These are phyloP conservation scores for Kuraishia hungarica DNA, from an alignment of 805 yeast species.

Conservation along the genomic window DNA sequence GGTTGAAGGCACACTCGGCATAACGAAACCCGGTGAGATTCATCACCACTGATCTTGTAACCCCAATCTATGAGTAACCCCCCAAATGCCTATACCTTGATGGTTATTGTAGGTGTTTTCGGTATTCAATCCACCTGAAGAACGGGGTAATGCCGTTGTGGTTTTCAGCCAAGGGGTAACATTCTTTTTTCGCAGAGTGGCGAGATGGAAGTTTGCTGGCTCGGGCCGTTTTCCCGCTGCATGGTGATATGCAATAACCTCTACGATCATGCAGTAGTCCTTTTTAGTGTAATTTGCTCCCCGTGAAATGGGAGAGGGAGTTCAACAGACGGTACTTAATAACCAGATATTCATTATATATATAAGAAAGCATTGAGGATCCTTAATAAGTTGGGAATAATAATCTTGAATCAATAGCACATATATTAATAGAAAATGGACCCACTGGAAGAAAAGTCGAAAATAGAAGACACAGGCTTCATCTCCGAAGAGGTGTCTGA, in stretches of 20 bases:
- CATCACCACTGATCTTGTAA: no score
- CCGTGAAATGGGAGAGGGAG: background rate
- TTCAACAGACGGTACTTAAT: no score
- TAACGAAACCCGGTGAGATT: background rate
- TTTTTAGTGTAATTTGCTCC: background rate
- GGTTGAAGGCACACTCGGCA: background rate
- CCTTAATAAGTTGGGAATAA: no score
- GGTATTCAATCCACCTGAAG: no score
- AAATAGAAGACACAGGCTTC: background rate
- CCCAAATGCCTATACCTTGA: background rate
- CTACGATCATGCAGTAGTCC: background rate
- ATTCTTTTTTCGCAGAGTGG: no score
- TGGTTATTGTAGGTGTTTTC: background rate
- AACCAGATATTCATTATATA: background rate
- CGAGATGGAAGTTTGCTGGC: background rate
- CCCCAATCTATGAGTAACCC: background rate
- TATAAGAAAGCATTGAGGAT: background rate
- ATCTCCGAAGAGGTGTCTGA: background rate
- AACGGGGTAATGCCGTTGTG: background rate
- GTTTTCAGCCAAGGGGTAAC: background rate
- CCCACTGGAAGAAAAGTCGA: background rate
- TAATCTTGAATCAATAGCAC: background rate
- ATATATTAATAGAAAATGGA: background rate
- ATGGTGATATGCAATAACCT: background rate
- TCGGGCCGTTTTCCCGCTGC: background rate